A percentile compares a stretch with the other conserved stretches of the same genome.
Conservation (phyloP, 176 grass and related monocot genomes). For the Eragrostis nindensis region DNA sequence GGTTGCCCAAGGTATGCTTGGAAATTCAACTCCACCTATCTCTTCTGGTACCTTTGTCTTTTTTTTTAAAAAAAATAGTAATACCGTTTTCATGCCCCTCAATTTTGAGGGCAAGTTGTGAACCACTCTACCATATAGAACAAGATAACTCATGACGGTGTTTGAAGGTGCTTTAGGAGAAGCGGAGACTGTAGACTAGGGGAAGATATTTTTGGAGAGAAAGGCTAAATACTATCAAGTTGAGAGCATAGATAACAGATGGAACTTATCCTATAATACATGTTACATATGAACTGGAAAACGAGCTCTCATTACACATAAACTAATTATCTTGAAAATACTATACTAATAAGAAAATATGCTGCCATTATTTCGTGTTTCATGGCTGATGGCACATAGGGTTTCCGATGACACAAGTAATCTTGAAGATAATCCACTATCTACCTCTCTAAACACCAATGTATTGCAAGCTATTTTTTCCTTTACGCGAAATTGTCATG, state of each 20-base stretch:
- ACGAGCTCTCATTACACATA: neutral
- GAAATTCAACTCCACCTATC: neutral
- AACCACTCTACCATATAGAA: neutral
- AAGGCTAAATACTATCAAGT: neutral
- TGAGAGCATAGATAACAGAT: neutral
- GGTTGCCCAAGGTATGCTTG: constrained; percentile 77
- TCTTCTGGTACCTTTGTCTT: neutral
- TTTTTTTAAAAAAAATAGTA: neutral
- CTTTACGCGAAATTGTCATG: neutral
- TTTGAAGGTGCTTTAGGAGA: neutral
- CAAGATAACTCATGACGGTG: neutral
- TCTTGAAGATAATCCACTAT: neutral
- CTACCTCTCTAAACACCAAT: neutral
- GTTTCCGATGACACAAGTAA: neutral
- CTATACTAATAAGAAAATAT: neutral
- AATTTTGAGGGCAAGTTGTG: neutral
- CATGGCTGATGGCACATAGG: neutral
- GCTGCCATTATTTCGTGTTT: neutral
- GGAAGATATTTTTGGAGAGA: neutral
- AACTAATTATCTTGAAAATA: neutral
- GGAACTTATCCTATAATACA: neutral
- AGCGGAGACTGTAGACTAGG: neutral
- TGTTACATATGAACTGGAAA: neutral
- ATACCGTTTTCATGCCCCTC: neutral
- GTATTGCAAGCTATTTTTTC: neutral